Evolutionary conservation across 257 asterid genomes (phyloP).

Genomic region (Primulina huaijiensis): DNA sequence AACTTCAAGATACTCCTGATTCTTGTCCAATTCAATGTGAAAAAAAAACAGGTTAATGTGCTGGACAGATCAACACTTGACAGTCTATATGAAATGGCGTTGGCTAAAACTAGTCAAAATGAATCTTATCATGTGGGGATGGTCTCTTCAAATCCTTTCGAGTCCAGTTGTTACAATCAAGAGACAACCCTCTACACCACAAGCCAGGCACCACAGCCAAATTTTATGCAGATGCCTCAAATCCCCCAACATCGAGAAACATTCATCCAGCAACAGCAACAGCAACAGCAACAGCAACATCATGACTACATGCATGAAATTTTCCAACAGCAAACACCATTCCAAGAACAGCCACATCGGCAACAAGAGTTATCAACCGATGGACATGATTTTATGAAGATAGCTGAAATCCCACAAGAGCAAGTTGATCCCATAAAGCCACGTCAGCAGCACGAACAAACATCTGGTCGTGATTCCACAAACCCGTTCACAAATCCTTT

Average conservation of each 20-base stretch:
- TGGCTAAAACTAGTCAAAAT: constrained; percentile 30
- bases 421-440: constrained; percentile 20
- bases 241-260: constrained; percentile 35
- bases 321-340: constrained; percentile 27
- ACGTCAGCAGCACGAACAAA: constrained; percentile 24
- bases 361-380: constrained; percentile 3
- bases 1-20: neutral
- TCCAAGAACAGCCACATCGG: constrained; percentile 2
- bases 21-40: constrained; percentile 3
- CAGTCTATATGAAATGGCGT: constrained; percentile 54
- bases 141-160: constrained; percentile 56
- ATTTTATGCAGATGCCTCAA: constrained; percentile 32
- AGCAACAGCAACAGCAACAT: constrained; percentile 18
- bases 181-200: constrained; percentile 25
- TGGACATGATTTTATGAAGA: constrained; percentile 18
- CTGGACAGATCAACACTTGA: constrained; percentile 60
- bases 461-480: constrained; percentile 21
- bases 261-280: constrained; percentile 29
- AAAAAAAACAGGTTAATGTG: constrained; percentile 42
- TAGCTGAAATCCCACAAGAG: constrained; percentile 25
- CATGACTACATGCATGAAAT: constrained; percentile 33
- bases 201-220: constrained; percentile 25
- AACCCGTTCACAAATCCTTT: constrained; percentile 54
- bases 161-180: constrained; percentile 35
- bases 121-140: constrained; percentile 26